These are phyloP conservation scores for Trametes versicolor DNA, from an alignment of 1,284 basidiomycete genomes.

Conservation along the genomic window DNA sequence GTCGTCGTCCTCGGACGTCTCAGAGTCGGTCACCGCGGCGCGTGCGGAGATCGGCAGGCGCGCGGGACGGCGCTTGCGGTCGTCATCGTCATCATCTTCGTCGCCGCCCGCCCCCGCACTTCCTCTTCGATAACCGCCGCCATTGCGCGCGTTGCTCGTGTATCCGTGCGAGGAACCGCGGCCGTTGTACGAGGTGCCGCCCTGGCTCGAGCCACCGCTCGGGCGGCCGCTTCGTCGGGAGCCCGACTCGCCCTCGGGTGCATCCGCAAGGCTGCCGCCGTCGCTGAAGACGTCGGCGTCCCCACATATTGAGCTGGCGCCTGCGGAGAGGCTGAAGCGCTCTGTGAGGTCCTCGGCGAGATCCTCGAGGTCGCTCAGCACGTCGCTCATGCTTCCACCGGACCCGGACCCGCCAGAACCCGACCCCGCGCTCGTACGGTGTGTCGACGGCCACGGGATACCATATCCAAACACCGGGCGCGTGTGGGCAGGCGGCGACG, in stretches of 20 bases:
- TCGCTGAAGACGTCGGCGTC: conserved; percentile 24
- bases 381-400: conserved; percentile 27
- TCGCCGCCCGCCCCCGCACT: conserved; percentile 20
- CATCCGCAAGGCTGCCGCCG: conserved; percentile 23
- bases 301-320: not conserved
- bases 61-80: conserved; percentile 43
- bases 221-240: conserved; percentile 34
- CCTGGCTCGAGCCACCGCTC: conserved; percentile 32
- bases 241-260: conserved; percentile 26
- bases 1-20: conserved; percentile 52
- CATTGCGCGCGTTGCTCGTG: not conserved
- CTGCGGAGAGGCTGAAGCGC: conserved; percentile 27
- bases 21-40: conserved; percentile 47
- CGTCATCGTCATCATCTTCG: conserved; percentile 46
- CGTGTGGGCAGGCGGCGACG: conserved; percentile 16
- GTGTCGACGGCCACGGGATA: conserved; percentile 39
- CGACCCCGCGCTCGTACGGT: conserved; percentile 27
- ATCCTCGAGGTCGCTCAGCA: conserved; percentile 33
- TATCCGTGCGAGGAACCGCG: conserved; percentile 5
- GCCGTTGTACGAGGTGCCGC: conserved; percentile 14
- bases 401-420: conserved; percentile 28
- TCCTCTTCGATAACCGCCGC: conserved; percentile 40
- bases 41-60: conserved; percentile 40
- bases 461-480: conserved; percentile 33
- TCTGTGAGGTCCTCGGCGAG: conserved; percentile 34